Percentiles rank a stretch among this genome's conserved stretches.
phyloP scores from a whole-genome alignment of 176 grass and related monocot genomes.

The Pharus latifolius region DNA sequence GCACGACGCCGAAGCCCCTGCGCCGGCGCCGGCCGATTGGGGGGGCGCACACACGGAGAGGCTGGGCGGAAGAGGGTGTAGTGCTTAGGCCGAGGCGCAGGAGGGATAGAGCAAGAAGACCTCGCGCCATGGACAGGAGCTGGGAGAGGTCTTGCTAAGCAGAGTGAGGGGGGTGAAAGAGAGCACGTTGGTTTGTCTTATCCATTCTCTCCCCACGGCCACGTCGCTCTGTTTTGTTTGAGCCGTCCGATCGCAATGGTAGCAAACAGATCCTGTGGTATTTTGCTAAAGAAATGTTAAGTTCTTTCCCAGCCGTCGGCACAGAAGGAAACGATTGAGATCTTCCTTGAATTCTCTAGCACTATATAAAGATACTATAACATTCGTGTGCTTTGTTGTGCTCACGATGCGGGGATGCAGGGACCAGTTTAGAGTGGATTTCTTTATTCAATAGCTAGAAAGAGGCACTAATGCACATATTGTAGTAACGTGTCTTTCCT shows the following conservation, averaged over 20 bases:
- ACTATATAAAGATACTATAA: too few relatives aligned
- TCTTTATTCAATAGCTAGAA: too few relatives aligned
- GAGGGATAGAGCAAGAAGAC: conserved; percentile 1
- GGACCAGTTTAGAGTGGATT: too few relatives aligned
- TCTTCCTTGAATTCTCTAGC: too few relatives aligned
- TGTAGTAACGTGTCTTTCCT: too few relatives aligned
- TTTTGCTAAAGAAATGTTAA: too few relatives aligned
- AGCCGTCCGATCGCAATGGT: conserved; percentile 11
- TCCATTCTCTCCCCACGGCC: neutral
- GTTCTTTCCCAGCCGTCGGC: too few relatives aligned
- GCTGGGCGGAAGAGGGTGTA: neutral
- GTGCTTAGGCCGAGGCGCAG: neutral
- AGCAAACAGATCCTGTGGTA: too few relatives aligned
- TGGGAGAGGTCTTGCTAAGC: neutral
- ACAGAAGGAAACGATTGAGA: too few relatives aligned
- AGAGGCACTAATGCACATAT: too few relatives aligned
- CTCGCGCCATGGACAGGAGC: conserved; percentile 13
- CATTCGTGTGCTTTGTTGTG: too few relatives aligned
- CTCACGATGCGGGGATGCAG: too few relatives aligned
- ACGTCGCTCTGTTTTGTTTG: neutral
- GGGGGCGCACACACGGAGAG: neutral
- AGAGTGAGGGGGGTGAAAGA: neutral
- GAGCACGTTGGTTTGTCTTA: conserved; percentile 2
- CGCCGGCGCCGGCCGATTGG: neutral
- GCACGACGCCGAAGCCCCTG: conserved; percentile 22